Evolutionary conservation across 108 stramenopile species (phyloP).

Genomic region (Aurantiochytrium sp.): DNA sequence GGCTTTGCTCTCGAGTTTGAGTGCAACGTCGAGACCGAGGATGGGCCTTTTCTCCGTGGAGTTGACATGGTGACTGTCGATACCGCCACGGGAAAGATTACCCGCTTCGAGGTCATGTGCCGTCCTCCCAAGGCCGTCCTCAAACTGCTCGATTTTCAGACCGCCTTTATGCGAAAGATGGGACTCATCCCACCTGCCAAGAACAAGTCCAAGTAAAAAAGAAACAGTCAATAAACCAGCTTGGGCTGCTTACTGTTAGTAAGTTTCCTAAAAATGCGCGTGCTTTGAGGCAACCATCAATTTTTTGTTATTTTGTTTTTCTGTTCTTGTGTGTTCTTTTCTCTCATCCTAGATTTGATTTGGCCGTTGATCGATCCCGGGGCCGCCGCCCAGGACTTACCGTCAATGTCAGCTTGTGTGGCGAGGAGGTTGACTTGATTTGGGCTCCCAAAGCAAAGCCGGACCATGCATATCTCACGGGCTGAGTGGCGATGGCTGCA

Average conservation of each 20-base stretch:
- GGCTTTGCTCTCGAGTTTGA: neutral
- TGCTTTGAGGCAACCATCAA: neutral
- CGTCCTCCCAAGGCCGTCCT: conserved; percentile 8
- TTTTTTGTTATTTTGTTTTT: neutral
- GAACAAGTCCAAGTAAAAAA: neutral
- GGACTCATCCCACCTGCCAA: neutral
- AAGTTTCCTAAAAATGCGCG: neutral
- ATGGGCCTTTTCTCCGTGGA: neutral
- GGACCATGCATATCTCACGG: too few species aligned
- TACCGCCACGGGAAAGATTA: neutral
- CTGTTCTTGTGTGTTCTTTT: too few species aligned
- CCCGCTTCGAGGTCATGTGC: neutral
- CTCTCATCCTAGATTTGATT: too few species aligned
- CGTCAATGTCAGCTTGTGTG: too few species aligned
- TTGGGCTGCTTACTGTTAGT: neutral
- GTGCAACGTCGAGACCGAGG: neutral
- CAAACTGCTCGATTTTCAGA: conserved; percentile 11
- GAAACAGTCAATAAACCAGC: too few species aligned
- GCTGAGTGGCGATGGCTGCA: too few species aligned
- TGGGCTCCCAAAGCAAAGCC: too few species aligned
- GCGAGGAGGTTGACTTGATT: too few species aligned
- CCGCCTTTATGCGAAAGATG: conserved; percentile 3
- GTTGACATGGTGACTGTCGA: neutral
- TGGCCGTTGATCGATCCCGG: too few species aligned
- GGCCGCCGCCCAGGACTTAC: too few species aligned